A percentile compares a stretch with the other conserved stretches of the same genome.
These are phyloP conservation scores for Phytophthora syringae DNA, from an alignment of 352 stramenopile genomes.

Conservation along the genomic window DNA sequence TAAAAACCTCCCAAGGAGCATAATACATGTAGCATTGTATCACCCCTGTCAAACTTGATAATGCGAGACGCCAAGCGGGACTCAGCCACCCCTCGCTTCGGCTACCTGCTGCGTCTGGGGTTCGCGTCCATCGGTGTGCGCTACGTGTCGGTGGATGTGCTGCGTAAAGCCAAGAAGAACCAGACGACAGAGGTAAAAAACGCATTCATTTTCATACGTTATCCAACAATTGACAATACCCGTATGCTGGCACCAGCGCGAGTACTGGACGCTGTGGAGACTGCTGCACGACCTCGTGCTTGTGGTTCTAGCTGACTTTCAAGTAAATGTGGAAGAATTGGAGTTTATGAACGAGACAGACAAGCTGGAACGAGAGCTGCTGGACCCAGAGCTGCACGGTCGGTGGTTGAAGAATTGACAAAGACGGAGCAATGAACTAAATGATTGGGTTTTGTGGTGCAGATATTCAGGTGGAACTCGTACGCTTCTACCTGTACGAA, in stretches of 20 bases:
- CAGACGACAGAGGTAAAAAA: constrained; percentile 25
- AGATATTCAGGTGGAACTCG: constrained; percentile 52
- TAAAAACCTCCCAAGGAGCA: no score
- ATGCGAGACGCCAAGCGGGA: constrained; percentile 5
- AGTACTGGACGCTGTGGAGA: constrained; percentile 59
- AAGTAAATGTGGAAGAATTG: constrained; percentile 53
- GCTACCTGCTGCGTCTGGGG: constrained; percentile 42
- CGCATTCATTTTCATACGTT: background rate
- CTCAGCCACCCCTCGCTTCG: constrained; percentile 43
- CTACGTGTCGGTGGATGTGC: constrained; percentile 58
- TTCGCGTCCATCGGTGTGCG: constrained; percentile 54
- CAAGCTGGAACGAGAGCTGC: constrained; percentile 25
- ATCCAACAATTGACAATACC: background rate
- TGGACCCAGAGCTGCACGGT: constrained; percentile 39
- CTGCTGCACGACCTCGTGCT: constrained; percentile 73
- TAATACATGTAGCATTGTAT: no score
- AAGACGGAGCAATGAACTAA: no score
- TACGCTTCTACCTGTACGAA: constrained; percentile 66
- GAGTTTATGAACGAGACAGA: constrained; percentile 24
- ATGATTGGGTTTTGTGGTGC: no score
- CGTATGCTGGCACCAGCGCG: constrained; percentile 28
- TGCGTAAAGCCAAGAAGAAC: constrained; percentile 74
- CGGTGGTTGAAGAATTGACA: background rate
- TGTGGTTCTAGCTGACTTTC: constrained; percentile 64
- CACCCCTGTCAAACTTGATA: background rate